Conservation (phyloP, 1,284 basidiomycete genomes). For the Phlebopus sp. region DNA sequence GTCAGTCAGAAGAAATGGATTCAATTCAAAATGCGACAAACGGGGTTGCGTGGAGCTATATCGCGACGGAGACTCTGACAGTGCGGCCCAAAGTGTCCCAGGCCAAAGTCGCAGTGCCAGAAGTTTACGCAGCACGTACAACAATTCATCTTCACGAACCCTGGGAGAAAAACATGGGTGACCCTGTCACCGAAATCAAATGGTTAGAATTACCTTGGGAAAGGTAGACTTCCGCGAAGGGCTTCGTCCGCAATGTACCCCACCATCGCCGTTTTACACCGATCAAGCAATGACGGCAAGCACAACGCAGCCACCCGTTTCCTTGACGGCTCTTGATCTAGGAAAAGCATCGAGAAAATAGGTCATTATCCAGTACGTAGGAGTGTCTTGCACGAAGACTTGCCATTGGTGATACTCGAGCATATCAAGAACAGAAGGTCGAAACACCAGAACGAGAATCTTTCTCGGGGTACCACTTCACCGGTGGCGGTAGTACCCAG, state of each 20-base stretch:
- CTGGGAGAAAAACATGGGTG: constrained; percentile 38
- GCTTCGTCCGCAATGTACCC: constrained; percentile 81
- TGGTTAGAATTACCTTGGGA: constrained; percentile 59
- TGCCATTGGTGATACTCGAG: constrained; percentile 61
- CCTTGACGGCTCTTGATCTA: constrained; percentile 59
- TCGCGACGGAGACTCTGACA: constrained; percentile 60
- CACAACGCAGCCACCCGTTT: constrained; percentile 68
- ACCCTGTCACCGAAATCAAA: constrained; percentile 3
- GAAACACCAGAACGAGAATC: constrained; percentile 93
- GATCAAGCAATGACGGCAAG: constrained; percentile 67
- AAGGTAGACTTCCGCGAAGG: constrained; percentile 80
- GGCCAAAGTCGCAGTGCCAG: constrained; percentile 66
- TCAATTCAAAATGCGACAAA: constrained; percentile 27
- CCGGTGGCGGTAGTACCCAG: constrained; percentile 63
- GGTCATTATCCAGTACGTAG: background rate
- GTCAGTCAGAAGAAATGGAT: constrained; percentile 3
- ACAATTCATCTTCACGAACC: constrained; percentile 84
- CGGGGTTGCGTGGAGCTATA: constrained; percentile 54
- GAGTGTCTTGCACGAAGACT: constrained; percentile 10
- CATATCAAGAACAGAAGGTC: constrained; percentile 84
- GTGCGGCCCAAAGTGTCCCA: constrained; percentile 72
- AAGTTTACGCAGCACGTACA: constrained; percentile 82
- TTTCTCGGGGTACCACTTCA: constrained; percentile 66
- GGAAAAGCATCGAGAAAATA: background rate
- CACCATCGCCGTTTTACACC: constrained; percentile 67